Evolutionary conservation across 805 yeast genomes (phyloP), one percentile per base, ranked within the genome.

Genomic region (Candida ipomoeae): DNA sequence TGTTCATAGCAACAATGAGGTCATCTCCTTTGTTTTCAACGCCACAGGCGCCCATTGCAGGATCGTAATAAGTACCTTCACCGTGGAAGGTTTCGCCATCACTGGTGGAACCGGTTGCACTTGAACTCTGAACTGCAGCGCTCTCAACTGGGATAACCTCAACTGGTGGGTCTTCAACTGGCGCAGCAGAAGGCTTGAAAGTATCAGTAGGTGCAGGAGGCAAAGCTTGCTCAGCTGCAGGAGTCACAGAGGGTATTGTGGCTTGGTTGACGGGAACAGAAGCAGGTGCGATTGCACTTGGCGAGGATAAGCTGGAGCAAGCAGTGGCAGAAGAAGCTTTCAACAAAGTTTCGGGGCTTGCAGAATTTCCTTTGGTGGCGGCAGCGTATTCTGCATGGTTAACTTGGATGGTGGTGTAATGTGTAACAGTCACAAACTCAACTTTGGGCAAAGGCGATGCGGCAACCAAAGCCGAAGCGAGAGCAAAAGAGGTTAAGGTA

Each of bases 11-110:
- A 40, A 77, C 82, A 55, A 82, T 73, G 51, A 62, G 62, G 57
- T 82, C 86, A n/a, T 67, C 33, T 53, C 72, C 79, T 15, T 68
- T 48, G 67, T 66, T 74, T 53, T 70, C 61, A 40, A 57, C 52
- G 39, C 87, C 87, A 66, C 86, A 83, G 21, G 85, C 81, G 49
- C 84, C 86, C 42, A 66, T 58, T 5, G 73, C 73, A 18, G 78
- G 70, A 31, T 62, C 59, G 60, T 76, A 79, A 63, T 64, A 79
- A 31, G 83, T 80, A 48, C 82, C 83, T 52, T 77, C 63, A 40
- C 82, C 82, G 2, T 67, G 44, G 53, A 51, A 59, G 11, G 53
- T 49, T 7, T 44, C 48, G 33, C 55, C 33, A 15, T 61, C 35
- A 54, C 62, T 46, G 50, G 59, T 26, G 6, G 45, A 23, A 31